Conservation (phyloP, 129 eudicot species). For the Tagetes patula region DNA sequence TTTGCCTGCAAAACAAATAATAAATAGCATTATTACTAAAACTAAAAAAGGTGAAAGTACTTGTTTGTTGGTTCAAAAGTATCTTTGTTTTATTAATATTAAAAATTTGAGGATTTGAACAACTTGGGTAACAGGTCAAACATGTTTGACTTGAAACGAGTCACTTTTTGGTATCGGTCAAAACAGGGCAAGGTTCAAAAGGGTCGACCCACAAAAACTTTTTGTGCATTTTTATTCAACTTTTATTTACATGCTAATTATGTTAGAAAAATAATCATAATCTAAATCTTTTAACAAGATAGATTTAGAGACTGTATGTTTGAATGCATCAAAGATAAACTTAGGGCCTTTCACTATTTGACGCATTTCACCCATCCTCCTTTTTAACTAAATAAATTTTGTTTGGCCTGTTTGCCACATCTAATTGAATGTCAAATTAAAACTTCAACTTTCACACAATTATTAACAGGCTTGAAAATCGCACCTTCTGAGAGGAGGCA, state of each 20-base stretch:
- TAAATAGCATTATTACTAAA: conserved; percentile 17
- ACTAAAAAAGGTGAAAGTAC: not conserved
- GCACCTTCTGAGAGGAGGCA: conserved; percentile 98
- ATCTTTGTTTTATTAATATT: not conserved
- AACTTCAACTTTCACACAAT: not conserved
- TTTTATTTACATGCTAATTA: not conserved
- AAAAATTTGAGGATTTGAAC: not conserved
- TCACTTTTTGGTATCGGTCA: not conserved
- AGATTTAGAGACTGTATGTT: not conserved
- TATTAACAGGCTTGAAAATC: not conserved
- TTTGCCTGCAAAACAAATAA: conserved; percentile 50
- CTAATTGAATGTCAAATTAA: not conserved
- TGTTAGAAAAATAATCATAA: not conserved
- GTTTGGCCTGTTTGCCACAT: not conserved
- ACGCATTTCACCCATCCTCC: not conserved
- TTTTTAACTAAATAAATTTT: not conserved
- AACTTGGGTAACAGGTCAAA: not conserved
- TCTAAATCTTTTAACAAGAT: not conserved
- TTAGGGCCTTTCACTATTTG: not conserved
- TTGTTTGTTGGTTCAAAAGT: not conserved
- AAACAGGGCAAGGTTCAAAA: not conserved
- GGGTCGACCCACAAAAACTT: not conserved
- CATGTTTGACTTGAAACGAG: not conserved
- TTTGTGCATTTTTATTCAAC: not conserved
- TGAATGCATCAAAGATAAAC: not conserved